A percentile compares a stretch with the other conserved stretches of the same genome.
Conservation (phyloP, 345 rosid genomes). For the Laguncularia racemosa region DNA sequence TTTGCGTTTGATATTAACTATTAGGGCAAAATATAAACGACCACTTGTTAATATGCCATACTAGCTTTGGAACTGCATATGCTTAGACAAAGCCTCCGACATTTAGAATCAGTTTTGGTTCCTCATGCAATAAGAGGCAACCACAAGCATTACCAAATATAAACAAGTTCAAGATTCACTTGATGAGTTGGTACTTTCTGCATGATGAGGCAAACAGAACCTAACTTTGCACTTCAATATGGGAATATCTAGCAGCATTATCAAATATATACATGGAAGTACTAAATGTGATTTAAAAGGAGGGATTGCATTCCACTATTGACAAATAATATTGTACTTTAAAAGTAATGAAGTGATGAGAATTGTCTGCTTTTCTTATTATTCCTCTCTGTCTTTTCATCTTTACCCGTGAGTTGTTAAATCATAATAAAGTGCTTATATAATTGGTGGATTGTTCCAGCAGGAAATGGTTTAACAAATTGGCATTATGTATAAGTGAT, state of each 20-base stretch:
- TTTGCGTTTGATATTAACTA: too few species aligned
- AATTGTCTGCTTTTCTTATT: neutral
- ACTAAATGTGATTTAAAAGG: too few species aligned
- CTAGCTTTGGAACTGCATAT: too few species aligned
- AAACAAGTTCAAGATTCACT: slow-evolving; percentile 24
- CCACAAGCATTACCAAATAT: slow-evolving; percentile 12
- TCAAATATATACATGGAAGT: too few species aligned
- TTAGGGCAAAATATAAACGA: too few species aligned
- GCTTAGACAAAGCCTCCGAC: neutral
- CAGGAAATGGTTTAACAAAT: neutral
- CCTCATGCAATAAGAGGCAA: slow-evolving; percentile 15
- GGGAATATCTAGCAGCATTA: too few species aligned
- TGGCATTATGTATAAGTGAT: too few species aligned
- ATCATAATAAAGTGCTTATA: slow-evolving; percentile 11
- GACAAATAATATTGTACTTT: too few species aligned
- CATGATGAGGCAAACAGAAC: slow-evolving; percentile 16
- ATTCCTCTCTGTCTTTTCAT: neutral
- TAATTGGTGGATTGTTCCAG: slow-evolving; percentile 3
- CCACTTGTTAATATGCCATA: too few species aligned
- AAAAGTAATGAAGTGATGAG: too few species aligned
- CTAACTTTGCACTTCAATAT: slow-evolving; percentile 9
- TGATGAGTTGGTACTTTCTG: slow-evolving; percentile 6
- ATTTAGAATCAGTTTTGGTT: slow-evolving; percentile 5
- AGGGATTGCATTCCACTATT: too few species aligned
- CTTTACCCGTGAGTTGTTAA: neutral